Evolutionary conservation across 2,329 filamentous ascomycete genomes (phyloP).

Genomic region (Aspergillus neoniger): DNA sequence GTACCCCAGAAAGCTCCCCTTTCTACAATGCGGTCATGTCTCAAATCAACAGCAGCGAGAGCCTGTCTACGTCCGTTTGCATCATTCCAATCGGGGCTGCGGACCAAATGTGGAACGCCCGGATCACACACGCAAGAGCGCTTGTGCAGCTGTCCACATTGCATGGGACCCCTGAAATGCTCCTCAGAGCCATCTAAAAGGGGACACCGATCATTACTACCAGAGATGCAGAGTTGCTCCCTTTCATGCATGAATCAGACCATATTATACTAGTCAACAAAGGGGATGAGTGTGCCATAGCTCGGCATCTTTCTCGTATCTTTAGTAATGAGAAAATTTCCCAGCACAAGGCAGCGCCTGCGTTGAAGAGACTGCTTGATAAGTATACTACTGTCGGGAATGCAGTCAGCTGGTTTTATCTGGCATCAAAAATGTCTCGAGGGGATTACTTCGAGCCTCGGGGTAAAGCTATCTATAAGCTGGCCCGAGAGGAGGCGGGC

Average conservation of each 20-base stretch:
- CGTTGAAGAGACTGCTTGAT: slow-evolving; percentile 49
- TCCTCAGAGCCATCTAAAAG: slow-evolving; percentile 7
- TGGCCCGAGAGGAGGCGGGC: slow-evolving; percentile 49
- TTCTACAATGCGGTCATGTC: slow-evolving; percentile 58
- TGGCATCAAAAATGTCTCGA: slow-evolving; percentile 65
- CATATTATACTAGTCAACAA: slow-evolving; percentile 30
- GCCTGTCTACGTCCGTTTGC: background rate
- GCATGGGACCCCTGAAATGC: slow-evolving; percentile 9
- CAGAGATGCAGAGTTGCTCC: slow-evolving; percentile 41
- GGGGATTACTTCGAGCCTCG: slow-evolving; percentile 58
- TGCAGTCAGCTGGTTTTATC: slow-evolving; percentile 70
- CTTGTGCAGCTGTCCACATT: slow-evolving; percentile 8
- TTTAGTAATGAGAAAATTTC: slow-evolving; percentile 65
- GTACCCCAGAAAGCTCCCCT: slow-evolving; percentile 70
- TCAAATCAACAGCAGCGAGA: slow-evolving; percentile 1
- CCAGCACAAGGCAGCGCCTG: slow-evolving; percentile 50
- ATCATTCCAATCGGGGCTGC: slow-evolving; percentile 10
- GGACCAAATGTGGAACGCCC: slow-evolving; percentile 14
- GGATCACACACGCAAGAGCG: slow-evolving; percentile 8
- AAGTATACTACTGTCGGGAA: slow-evolving; percentile 78
- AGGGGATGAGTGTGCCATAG: slow-evolving; percentile 66
- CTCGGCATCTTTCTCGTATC: slow-evolving; percentile 62
- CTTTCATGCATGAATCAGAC: too few relatives aligned
- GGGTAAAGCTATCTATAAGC: slow-evolving; percentile 67
- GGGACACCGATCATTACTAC: background rate